Evolutionary conservation across 1,284 basidiomycete genomes (phyloP), one percentile per base, ranked within the genome.

Genomic region (Amylostereum chailletii): DNA sequence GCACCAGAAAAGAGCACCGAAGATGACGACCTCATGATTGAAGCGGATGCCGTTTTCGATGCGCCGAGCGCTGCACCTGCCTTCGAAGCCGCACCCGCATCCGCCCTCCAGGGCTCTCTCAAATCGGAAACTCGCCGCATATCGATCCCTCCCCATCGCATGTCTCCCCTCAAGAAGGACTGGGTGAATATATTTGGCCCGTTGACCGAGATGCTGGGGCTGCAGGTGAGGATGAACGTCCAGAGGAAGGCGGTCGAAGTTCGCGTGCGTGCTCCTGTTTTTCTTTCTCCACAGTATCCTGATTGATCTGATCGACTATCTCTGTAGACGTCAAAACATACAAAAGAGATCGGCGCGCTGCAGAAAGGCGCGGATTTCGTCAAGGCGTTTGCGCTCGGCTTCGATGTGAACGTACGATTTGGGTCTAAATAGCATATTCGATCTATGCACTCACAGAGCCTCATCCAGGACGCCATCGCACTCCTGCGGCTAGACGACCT

Each of bases 311-410:
- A 45, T 34, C 43, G 38, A 29, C 32, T 51, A 2, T 50, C 29
- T 30, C 4, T 33, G 3, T 53, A 97, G 94, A 95, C 94, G 19
- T 97, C 94, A 33, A 93, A 86, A 65, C 90, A 93, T 60, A 98
- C 95, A 1, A 90, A 90, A 62, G 92, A 94, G 55, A 78, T 88
- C 30, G 91, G 92, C 30, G 86, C 90, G 6, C 74, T 99, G 32
- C 95, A 99, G 65, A 97, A 96, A 62, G 95, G 95, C n/a, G 90
- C 93, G 26, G 95, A 99, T 68, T 99, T 99, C 63, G 86, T 97
- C 53, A 94, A 96, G 64, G 94, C 95, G 1, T 99, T 86, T 64
- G 84, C 93, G 1, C 71, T 98, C 4, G 95, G 95, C 2, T 99
- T 99, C 60, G 93, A 94, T 60, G 85, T 94, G 10, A 90, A 94